These are phyloP conservation scores for Populus nigra DNA, from an alignment of 345 rosid species.

Conservation along the genomic window DNA sequence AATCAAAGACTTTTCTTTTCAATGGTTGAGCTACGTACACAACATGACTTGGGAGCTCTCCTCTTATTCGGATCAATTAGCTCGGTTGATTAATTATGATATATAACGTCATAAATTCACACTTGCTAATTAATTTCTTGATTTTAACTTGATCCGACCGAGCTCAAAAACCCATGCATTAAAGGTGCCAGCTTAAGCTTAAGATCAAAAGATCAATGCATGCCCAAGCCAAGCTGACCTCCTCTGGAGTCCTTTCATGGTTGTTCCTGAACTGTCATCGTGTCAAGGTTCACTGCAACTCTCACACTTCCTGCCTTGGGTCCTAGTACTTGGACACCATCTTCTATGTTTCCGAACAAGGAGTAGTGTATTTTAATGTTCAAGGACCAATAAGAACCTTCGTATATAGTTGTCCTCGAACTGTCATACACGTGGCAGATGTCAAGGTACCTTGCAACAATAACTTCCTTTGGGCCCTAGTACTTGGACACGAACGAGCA, in stretches of 20 bases:
- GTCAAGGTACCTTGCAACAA: slow-evolving; percentile 19
- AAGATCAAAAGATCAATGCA: neutral
- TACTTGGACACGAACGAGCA: slow-evolving; percentile 13
- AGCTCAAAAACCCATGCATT: neutral
- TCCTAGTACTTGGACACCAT: slow-evolving; percentile 12
- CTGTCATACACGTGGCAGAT: slow-evolving; percentile 45
- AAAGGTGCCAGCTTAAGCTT: neutral
- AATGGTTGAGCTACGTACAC: neutral
- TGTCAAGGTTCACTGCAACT: slow-evolving; percentile 16
- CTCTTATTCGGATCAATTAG: neutral
- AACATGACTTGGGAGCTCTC: neutral
- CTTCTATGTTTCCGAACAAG: neutral
- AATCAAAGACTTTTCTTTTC: neutral
- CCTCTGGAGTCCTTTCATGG: neutral
- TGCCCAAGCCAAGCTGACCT: neutral
- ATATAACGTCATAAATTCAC: too few relatives aligned
- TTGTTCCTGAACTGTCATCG: slow-evolving; percentile 29
- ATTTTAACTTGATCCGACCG: neutral
- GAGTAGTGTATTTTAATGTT: neutral
- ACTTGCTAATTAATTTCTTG: too few relatives aligned
- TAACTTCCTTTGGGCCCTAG: slow-evolving; percentile 20
- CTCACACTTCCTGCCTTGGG: neutral
- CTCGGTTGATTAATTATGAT: too few relatives aligned
- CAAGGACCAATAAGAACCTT: neutral
- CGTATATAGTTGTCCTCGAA: slow-evolving; percentile 24